These are phyloP conservation scores for Amaranthus tricolor DNA, from an alignment of 179 eudicot genomes.

Conservation along the genomic window DNA sequence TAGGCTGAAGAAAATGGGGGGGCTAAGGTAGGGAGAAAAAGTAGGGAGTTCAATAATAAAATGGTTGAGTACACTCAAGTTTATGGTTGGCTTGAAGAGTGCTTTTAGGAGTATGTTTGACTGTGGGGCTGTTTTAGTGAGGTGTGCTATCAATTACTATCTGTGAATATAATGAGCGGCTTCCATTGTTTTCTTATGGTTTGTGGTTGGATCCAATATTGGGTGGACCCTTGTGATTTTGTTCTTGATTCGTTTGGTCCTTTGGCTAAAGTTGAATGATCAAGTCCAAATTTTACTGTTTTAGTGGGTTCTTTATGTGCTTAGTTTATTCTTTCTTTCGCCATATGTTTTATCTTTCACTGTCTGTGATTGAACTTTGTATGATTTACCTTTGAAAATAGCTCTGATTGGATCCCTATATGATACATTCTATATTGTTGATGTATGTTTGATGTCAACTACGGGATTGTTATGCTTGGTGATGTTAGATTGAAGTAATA, in stretches of 20 bases:
- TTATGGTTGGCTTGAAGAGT: slow-evolving; percentile 28
- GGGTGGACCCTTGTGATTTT: slow-evolving; percentile 42
- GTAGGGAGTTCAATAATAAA: slow-evolving; percentile 23
- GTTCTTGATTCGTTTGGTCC: slow-evolving; percentile 34
- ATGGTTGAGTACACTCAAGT: slow-evolving; percentile 27
- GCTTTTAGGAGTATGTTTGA: slow-evolving; percentile 33
- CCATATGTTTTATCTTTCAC: slow-evolving; percentile 17
- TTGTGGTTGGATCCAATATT: slow-evolving; percentile 41
- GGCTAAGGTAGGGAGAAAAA: slow-evolving; percentile 19
- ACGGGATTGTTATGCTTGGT: slow-evolving; percentile 11
- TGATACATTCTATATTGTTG: neutral
- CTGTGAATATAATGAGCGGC: slow-evolving; percentile 36
- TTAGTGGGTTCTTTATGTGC: slow-evolving; percentile 17
- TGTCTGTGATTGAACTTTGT: slow-evolving; percentile 10
- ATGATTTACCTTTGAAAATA: slow-evolving; percentile 1
- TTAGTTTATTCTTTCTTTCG: slow-evolving; percentile 11
- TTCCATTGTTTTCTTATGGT: slow-evolving; percentile 35
- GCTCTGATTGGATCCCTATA: slow-evolving; percentile 4
- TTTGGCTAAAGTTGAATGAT: slow-evolving; percentile 25
- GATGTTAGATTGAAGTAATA: neutral
- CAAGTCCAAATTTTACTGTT: slow-evolving; percentile 16
- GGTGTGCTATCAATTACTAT: slow-evolving; percentile 35
- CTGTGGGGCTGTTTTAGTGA: slow-evolving; percentile 38
- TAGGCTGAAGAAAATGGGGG: slow-evolving; percentile 28
- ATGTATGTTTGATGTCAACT: neutral